A percentile compares a stretch with the other conserved stretches of the same genome.
Conservation (phyloP, 805 yeast species). For the Kazachstania taianensis region DNA sequence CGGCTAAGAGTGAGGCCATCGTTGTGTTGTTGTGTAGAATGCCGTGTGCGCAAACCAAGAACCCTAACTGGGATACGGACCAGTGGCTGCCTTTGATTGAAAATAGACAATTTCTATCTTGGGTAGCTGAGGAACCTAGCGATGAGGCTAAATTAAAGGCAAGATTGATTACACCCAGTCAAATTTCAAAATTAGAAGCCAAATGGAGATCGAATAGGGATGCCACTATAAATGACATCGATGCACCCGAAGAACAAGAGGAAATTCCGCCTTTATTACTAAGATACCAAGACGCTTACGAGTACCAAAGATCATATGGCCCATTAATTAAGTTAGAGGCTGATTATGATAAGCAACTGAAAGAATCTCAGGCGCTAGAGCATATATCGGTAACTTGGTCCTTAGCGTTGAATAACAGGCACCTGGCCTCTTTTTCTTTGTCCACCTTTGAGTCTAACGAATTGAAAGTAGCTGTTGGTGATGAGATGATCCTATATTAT, state of each 20-base stretch:
- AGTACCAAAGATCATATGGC: constrained; percentile 76
- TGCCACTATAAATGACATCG: constrained; percentile 63
- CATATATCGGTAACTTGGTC: constrained; percentile 70
- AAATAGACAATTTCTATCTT: constrained; percentile 63
- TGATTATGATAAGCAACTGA: constrained; percentile 61
- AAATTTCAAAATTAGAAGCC: constrained; percentile 64
- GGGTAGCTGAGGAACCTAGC: constrained; percentile 68
- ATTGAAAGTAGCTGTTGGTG: constrained; percentile 72
- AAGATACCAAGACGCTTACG: constrained; percentile 73
- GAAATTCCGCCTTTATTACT: constrained; percentile 63
- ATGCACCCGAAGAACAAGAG: constrained; percentile 40
- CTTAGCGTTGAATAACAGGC: constrained; percentile 50
- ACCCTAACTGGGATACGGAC: constrained; percentile 73
- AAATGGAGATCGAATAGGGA: constrained; percentile 68
- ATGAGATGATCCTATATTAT: constrained; percentile 62
- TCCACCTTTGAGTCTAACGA: constrained; percentile 58
- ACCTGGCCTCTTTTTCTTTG: constrained; percentile 57
- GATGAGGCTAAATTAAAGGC: constrained; percentile 54
- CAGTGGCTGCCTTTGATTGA: constrained; percentile 85
- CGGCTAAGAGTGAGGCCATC: constrained; percentile 78
- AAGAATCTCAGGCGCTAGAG: constrained; percentile 69
- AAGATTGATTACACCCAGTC: constrained; percentile 46
- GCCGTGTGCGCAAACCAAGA: constrained; percentile 75
- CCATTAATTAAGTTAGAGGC: constrained; percentile 78
- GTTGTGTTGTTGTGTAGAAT: constrained; percentile 80